These are phyloP conservation scores for Pseudogymnoascus sp. DNA, from an alignment of 2,329 filamentous ascomycete species.

Conservation along the genomic window DNA sequence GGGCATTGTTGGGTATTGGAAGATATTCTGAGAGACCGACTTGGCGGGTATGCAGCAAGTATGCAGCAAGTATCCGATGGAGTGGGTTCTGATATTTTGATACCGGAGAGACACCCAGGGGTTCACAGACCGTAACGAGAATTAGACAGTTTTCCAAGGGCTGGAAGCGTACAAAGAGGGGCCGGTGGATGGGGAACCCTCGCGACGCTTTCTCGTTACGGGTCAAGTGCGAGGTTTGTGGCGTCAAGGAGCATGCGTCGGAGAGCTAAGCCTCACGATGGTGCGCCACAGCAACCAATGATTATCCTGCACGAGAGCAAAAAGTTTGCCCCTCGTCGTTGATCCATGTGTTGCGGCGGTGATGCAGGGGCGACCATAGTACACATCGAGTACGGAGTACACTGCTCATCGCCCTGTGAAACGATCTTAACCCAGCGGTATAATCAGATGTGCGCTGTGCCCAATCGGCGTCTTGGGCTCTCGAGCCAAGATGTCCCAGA, in stretches of 20 bases:
- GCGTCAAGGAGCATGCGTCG: constrained; percentile 5
- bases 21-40: constrained; percentile 5
- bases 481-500: neutral
- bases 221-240: neutral
- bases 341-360: constrained; percentile 3
- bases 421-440: constrained; percentile 3
- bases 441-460: neutral
- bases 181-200: neutral
- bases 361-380: neutral
- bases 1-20: neutral
- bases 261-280: constrained; percentile 1
- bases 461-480: neutral
- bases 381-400: neutral
- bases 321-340: neutral
- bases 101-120: neutral
- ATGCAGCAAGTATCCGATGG: constrained; percentile 6
- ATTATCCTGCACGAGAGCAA: constrained; percentile 1
- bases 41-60: constrained; percentile 6
- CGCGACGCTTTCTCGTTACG: constrained; percentile 1
- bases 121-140: neutral
- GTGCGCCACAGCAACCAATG: constrained; percentile 5
- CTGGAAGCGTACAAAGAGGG: neutral
- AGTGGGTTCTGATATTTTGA: constrained; percentile 1
- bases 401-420: neutral
- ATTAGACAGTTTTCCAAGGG: neutral